Evolutionary conservation across 441 rosid genomes (phyloP).

Genomic region (Pelargonium myrrhifolium): DNA sequence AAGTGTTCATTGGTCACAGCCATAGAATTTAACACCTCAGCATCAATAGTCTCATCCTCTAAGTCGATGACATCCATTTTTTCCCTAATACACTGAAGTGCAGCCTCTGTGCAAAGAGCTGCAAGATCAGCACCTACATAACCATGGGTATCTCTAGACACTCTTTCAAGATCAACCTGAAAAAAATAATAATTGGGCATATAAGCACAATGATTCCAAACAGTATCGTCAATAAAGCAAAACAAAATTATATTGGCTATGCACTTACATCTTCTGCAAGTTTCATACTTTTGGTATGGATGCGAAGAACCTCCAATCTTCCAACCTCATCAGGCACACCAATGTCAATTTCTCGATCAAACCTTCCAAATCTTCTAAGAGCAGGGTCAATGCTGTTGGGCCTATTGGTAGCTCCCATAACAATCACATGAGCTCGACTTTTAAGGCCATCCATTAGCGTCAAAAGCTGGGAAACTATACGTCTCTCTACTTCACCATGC

Average conservation of each 20-base stretch:
- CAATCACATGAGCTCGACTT: conserved; percentile 4
- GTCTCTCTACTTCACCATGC: not conserved
- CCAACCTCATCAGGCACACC: conserved; percentile 21
- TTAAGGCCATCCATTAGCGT: conserved; percentile 4
- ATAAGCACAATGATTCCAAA: no score
- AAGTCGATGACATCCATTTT: no score
- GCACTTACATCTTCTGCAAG: not conserved
- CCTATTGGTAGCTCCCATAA: conserved; percentile 9
- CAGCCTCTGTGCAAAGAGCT: no score
- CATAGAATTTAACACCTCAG: no score
- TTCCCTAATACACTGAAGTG: no score
- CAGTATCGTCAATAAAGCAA: not conserved
- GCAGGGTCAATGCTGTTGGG: conserved; percentile 21
- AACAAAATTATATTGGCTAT: no score
- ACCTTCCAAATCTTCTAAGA: conserved; percentile 19
- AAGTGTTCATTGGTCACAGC: no score
- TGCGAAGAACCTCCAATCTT: conserved; percentile 16
- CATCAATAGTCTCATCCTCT: no score
- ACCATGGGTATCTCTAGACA: no score
- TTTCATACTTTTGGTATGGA: conserved; percentile 1
- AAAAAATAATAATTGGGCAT: no score
- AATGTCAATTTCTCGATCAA: conserved; percentile 10
- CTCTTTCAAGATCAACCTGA: no score
- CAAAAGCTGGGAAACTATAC: conserved; percentile 2
- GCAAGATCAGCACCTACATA: no score